Percentiles rank a stretch among this genome's conserved stretches.
Conservation (phyloP, 2,329 filamentous ascomycete species). For the Dothideomycetes sp. region DNA sequence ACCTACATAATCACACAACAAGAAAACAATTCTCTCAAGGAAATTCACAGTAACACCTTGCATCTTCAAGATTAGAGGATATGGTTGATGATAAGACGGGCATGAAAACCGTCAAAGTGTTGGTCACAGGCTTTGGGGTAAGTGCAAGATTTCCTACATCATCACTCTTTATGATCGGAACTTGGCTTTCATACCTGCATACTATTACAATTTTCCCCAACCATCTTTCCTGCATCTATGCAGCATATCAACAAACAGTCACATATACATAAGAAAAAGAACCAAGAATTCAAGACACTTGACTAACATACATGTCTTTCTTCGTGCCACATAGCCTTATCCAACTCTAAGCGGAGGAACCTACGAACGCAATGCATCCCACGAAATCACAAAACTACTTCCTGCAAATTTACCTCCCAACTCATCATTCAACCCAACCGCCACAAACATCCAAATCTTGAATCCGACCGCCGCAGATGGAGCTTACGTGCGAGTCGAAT, state of each 20-base stretch:
- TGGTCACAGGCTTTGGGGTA: constrained; percentile 16
- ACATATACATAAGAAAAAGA: neutral
- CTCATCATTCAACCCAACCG: constrained; percentile 5
- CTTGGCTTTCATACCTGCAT: no score
- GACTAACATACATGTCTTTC: neutral
- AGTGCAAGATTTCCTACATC: neutral
- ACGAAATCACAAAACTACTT: constrained; percentile 14
- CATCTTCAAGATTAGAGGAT: no score
- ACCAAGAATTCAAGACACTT: neutral
- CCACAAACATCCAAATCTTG: constrained; percentile 10
- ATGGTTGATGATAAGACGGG: neutral
- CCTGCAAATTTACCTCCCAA: neutral
- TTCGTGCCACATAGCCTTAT: constrained; percentile 10
- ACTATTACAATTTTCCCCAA: neutral
- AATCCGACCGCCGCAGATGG: constrained; percentile 12
- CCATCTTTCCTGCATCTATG: neutral
- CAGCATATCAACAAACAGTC: neutral
- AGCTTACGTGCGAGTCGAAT: constrained; percentile 9
- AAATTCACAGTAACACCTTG: no score
- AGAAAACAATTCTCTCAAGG: no score
- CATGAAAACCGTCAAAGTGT: constrained; percentile 8
- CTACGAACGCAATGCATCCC: constrained; percentile 12
- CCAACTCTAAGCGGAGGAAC: constrained; percentile 4
- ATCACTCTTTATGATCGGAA: no score
- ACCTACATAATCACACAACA: no score